Base-by-base conservation (phyloP, 495 filamentous ascomycete genomes). In the Pyrenopolyporus hunteri region DNA sequence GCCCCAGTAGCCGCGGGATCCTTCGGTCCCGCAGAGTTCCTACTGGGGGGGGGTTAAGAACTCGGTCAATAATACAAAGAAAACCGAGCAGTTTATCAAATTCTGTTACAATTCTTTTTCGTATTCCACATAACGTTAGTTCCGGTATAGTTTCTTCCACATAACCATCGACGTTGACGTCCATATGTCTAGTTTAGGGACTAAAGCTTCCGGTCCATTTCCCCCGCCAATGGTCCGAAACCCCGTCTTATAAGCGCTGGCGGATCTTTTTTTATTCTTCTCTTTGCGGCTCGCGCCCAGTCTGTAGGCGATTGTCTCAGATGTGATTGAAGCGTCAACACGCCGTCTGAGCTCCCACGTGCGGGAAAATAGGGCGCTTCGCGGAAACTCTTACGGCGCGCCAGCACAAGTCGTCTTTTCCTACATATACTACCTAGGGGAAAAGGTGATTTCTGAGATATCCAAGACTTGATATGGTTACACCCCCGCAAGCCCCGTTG, bases 171-270 rank as follows among this genome's bases (percentile, higher is more conserved):
- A 29, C 26, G n/a, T n/a, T n/a, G n/a, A n/a, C n/a, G n/a, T n/a
- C n/a, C 36, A 26, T 28, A 26, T 63, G 49, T 22, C 37, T 48
- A 50, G 36, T 28, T 56, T 55, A 45, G 49, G 46, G 63, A 61
- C 57, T 57, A 57, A 66, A 57, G 36, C 57, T 56, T 57, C 57
- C 63, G 57, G 63, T 36, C 47, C 57, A 60, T 57, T n/a, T n/a
- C n/a, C 57, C 63, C 51, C 63, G 63, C 57, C 25, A 59, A 51
- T 57, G 50, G 46, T 22, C 23, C 57, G n/a, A n/a, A 28, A 54
- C 26, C 43, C 36, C 46, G 26, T 57, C 43, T 46, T 39, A 57
- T 42, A 61, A 51, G 62, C 56, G 56, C 62, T 44, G 20, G 51
- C 57, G 52, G 62, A 65, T 54, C 51, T 65, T 55, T 59, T 51